Percentiles rank a stretch among this genome's conserved stretches.
These are phyloP conservation scores for Debaryomyces tyrocola DNA, from an alignment of 805 yeast genomes.

Conservation along the genomic window DNA sequence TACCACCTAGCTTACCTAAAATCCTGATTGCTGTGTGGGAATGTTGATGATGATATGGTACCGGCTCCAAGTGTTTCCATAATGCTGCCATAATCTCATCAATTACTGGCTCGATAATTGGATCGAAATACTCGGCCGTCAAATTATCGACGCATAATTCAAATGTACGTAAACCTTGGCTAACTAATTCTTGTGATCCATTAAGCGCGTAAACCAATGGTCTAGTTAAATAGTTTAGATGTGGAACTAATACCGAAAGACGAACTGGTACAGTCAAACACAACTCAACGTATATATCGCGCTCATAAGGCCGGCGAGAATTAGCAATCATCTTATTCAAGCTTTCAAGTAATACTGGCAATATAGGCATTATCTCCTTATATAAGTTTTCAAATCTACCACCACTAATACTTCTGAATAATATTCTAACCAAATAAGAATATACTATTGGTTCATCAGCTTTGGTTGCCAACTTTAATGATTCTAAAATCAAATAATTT, in stretches of 20 bases:
- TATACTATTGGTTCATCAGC: constrained; percentile 91
- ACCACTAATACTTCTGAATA: constrained; percentile 94
- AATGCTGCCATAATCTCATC: constrained; percentile 92
- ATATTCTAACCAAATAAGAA: constrained; percentile 81
- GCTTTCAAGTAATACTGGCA: constrained; percentile 84
- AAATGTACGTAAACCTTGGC: constrained; percentile 91
- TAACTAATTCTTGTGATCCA: constrained; percentile 86
- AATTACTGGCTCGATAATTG: constrained; percentile 93
- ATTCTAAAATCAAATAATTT: constrained; percentile 76
- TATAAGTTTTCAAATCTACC: constrained; percentile 93
- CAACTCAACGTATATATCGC: constrained; percentile 91
- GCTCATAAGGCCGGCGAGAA: constrained; percentile 84
- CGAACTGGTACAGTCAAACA: constrained; percentile 96
- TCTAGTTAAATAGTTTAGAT: constrained; percentile 80
- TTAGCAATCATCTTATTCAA: constrained; percentile 79
- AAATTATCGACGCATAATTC: constrained; percentile 95
- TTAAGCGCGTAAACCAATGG: constrained; percentile 90
- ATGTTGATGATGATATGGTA: constrained; percentile 93
- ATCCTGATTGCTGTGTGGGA: constrained; percentile 93
- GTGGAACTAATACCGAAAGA: constrained; percentile 90
- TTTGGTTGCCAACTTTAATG: constrained; percentile 74
- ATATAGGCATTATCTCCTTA: constrained; percentile 86
- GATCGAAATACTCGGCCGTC: constrained; percentile 96
- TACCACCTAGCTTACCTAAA: constrained; percentile 93
- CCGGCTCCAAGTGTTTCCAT: constrained; percentile 87